Conservation (phyloP, 306 rosid species). For the Medicago truncatula region MtrunA17r5.0-ANR NC_053042.1:44213001-44213500, state of each 20-base stretch:
- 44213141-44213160: conserved; percentile 12
- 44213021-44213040: conserved; percentile 66
- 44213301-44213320: no score
- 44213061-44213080: conserved; percentile 93
- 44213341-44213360: no score
- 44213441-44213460: conserved; percentile 93
- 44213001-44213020: background rate
- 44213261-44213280: no score
- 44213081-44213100: conserved; percentile 89
- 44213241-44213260: no score
- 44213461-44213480: conserved; percentile 86
- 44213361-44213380: background rate
- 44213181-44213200: no score
- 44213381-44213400: background rate
- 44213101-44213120: conserved; percentile 90
- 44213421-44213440: conserved; percentile 3
- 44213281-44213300: no score
- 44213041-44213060: conserved; percentile 96
- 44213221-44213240: no score
- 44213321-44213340: no score
- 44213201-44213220: no score
- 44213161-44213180: no score
- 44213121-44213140: background rate
- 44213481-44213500: conserved; percentile 93
- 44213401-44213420: background rate